Base-by-base conservation (phyloP, 306 rosid genomes). In the Astragalus glycyphyllos region DNA sequence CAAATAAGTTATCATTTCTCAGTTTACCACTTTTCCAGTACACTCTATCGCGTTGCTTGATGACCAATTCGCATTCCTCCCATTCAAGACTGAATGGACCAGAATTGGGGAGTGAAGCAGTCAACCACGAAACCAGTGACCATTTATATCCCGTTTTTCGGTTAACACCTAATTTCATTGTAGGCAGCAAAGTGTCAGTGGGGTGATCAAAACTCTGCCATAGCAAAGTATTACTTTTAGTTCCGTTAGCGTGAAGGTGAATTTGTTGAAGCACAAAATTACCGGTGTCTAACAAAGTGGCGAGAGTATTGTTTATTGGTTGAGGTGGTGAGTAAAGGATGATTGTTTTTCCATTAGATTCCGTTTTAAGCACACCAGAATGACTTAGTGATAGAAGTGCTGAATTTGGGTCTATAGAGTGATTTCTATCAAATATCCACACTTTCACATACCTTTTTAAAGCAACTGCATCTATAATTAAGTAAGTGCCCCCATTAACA, bases 141-240 rank as follows among this genome's bases (percentile, higher is more conserved):
- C 68, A 64, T 0, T 54, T 20, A 13, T 4, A 57, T 35, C 71
- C 69, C 0, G 41, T 41, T 53, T 50, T 70, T 60, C 1, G 72
- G 8, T 71, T 35, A 17, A 74, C 48, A 26, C 83, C 86, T 53
- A 82, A 5, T 47, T 70, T 82, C 83, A 58, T 82, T 15, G 65
- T 77, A 2, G 76, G 76, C 0, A 66, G 0, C 23, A 82, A 66
- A 11, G 4, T 14, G 2, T 41, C 37, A 0, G 10, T 1, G 8
- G 86, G 78, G 15, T 10, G 4, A 65, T 81, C 79, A 44, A 76
- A 81, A 59, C 85, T 77, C 16, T 72, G 48, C 82, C 79, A 77
- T 16, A 81, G 46, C 3, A 56, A 2, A 58, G 6, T 5, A 45
- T 10, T 0, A 6, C 3, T 40, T n/a, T 9, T 73, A 4, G 7